These are phyloP conservation scores for Pisolithus marmoratus DNA, from an alignment of 768 basidiomycete genomes.

Conservation along the genomic window DNA sequence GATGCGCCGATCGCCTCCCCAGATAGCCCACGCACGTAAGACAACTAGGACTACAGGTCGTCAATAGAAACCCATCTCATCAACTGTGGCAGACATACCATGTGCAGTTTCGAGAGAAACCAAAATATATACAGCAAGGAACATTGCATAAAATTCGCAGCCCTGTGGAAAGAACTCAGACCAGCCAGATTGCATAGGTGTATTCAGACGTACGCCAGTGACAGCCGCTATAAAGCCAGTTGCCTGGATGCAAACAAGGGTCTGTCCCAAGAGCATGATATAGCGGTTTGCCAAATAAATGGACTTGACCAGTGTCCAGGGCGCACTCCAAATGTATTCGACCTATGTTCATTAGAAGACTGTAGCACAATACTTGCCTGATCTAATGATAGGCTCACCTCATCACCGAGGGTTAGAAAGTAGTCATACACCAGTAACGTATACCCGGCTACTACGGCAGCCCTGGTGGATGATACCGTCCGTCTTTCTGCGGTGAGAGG, in stretches of 20 bases:
- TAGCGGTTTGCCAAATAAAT: slow-evolving; percentile 5
- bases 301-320: slow-evolving; percentile 2
- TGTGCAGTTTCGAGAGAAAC: no score
- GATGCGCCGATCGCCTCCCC: background rate
- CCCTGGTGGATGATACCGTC: background rate
- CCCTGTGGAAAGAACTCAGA: background rate
- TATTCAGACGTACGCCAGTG: background rate
- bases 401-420: slow-evolving; percentile 2
- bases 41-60: no score
- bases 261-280: slow-evolving; percentile 1
- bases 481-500: no score
- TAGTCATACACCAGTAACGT: no score
- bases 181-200: background rate
- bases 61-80: no score
- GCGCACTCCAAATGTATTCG: background rate
- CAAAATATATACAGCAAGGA: background rate
- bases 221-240: no score
- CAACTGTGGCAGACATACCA: no score
- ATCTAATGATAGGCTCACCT: background rate
- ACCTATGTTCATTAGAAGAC: background rate
- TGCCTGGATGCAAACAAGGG: background rate
- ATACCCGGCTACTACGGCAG: background rate
- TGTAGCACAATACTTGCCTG: background rate
- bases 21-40: no score
- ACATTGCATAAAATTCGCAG: background rate